Conservation (phyloP, 768 basidiomycete species). For the Boletus huronensis region DNA sequence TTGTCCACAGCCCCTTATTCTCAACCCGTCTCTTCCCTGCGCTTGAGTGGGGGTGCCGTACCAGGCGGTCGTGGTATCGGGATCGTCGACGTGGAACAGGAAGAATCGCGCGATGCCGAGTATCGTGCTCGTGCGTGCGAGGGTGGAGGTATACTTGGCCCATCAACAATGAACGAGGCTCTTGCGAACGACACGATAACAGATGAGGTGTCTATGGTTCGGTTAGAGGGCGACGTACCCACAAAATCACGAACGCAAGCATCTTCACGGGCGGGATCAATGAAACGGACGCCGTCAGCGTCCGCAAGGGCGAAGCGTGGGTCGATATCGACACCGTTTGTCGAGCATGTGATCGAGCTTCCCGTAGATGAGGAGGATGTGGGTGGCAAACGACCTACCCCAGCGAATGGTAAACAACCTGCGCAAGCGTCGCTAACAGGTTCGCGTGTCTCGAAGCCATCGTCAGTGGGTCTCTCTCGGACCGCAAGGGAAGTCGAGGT, state of each 20-base stretch:
- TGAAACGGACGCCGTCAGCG: slow-evolving; percentile 10
- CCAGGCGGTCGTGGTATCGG: slow-evolving; percentile 30
- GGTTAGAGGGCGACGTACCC: neutral
- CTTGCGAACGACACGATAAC: neutral
- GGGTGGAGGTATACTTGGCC: too few species aligned
- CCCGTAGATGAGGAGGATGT: slow-evolving; percentile 14
- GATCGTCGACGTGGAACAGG: slow-evolving; percentile 18
- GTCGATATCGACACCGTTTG: slow-evolving; percentile 4
- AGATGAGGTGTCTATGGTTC: neutral
- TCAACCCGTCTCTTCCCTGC: slow-evolving; percentile 1
- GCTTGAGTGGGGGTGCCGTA: slow-evolving; percentile 24
- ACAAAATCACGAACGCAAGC: neutral
- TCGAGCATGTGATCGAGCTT: slow-evolving; percentile 24
- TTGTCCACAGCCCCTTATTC: slow-evolving; percentile 1
- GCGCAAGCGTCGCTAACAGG: neutral
- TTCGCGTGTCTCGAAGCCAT: neutral
- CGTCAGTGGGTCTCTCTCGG: slow-evolving; percentile 3
- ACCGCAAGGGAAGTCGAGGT: neutral
- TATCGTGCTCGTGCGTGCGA: slow-evolving; percentile 1
- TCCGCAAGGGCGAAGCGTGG: neutral
- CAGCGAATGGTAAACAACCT: neutral
- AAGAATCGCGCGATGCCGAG: slow-evolving; percentile 19
- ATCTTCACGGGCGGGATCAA: slow-evolving; percentile 6
- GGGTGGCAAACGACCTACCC: neutral
- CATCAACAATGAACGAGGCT: neutral